phyloP scores from a whole-genome alignment of 805 yeast genomes.

The Zygoascus flipseniorum region DNA sequence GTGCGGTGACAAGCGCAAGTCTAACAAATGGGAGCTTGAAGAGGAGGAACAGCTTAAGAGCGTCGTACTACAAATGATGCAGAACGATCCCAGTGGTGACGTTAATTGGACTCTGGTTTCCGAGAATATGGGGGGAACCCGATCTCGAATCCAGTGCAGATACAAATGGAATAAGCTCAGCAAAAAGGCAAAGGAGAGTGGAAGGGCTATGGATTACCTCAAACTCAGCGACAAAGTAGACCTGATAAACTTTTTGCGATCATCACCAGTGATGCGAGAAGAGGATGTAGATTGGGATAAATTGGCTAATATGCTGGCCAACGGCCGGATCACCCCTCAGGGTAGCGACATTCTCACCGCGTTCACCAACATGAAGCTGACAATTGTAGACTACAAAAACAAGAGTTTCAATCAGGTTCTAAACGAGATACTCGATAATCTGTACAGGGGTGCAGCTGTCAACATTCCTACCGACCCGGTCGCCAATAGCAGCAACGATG shows the following conservation, averaged over 20 bases:
- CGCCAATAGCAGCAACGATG: background rate
- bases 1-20: conserved; percentile 71
- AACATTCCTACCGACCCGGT: background rate
- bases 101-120: conserved; percentile 90
- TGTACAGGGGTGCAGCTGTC: background rate
- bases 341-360: conserved; percentile 54
- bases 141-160: conserved; percentile 90
- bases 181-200: conserved; percentile 32
- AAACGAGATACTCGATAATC: conserved; percentile 2
- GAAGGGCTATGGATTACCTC: conserved; percentile 36
- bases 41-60: conserved; percentile 58
- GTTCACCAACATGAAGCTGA: conserved; percentile 50
- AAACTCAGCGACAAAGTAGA: conserved; percentile 41
- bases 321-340: conserved; percentile 9
- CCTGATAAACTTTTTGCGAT: conserved; percentile 40
- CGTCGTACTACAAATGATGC: conserved; percentile 45
- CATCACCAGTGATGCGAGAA: conserved; percentile 34
- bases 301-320: conserved; percentile 29
- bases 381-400: conserved; percentile 41
- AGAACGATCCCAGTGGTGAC: conserved; percentile 28
- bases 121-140: conserved; percentile 78
- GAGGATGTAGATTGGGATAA: conserved; percentile 48
- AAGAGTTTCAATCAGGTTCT: conserved; percentile 31
- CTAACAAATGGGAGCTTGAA: conserved; percentile 68
- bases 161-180: conserved; percentile 87